Base-by-base conservation (phyloP, 441 rosid species). In the Adansonia grandidieri region DNA sequence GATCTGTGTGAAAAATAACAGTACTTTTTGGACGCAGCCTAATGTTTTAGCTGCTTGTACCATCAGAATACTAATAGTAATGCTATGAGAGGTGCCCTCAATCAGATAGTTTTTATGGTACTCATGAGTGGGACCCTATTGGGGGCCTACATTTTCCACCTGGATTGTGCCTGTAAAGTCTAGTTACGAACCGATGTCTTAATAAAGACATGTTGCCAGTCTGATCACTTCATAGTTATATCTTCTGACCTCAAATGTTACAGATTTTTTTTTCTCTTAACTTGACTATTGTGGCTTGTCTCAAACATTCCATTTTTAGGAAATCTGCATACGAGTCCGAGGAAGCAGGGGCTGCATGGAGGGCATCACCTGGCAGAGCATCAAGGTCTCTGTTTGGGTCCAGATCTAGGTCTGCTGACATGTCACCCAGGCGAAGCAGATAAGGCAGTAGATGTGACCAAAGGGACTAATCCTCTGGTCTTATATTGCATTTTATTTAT, bases 331-430 rank as follows among this genome's bases (percentile, higher is more conserved):
- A 86, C 54, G 92, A 83, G 78, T 67, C 80, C 15, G 92, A 87
- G 79, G 96, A 87, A 77, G 80, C 82, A 32, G 82, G 84, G 24
- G 88, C 82, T 62, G 87, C 78, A 14, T 84, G 87, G 89, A 87
- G 89, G 80, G 64, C 80, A 8, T 81, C 88, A 2, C 87, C 87
- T 58, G 84, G 89, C 32, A 78, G 87, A 28, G 86, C 83, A 24
- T 89, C 97, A 54, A 90, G 96, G 86, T 90, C 98, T 0, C 96
- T 94, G 17, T 88, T 94, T 0, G 95, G 98, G 22, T 93, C 96
- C 22, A 85, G 98, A 77, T 93, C 97, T 20, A 85, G 94, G 79
- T 93, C 97, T 2, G 95, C 89, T 40, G 97, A 95, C 44, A 37
- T 79, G 68, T 90, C n/a, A n/a, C n/a, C n/a, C n/a, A n/a, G n/a